Percentiles rank a stretch among this genome's conserved stretches.
Conservation (phyloP, 2,329 filamentous ascomycete species). For the Daldinia sp. region DNA sequence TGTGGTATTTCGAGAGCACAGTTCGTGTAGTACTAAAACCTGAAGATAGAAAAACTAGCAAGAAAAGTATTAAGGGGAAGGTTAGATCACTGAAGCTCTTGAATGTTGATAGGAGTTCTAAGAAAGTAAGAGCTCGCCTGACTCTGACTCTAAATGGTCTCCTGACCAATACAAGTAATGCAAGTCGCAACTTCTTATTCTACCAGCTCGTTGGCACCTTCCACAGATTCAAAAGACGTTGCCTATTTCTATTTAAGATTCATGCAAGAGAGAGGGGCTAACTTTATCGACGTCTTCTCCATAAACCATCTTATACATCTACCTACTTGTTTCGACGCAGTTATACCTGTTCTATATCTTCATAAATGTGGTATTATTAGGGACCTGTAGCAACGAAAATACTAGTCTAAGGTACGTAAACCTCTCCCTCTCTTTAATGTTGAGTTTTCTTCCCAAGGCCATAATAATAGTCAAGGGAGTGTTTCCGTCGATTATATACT, state of each 20-base stretch:
- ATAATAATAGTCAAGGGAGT: too few species aligned
- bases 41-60: not conserved
- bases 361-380: too few species aligned
- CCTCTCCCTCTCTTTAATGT: too few species aligned
- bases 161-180: not conserved
- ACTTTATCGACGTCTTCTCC: not conserved
- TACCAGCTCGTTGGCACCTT: not conserved
- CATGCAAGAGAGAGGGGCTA: not conserved
- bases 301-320: not conserved
- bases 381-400: too few species aligned
- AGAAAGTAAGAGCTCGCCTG: not conserved
- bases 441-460: too few species aligned
- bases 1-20: constrained; percentile 16
- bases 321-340: not conserved
- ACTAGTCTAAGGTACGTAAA: too few species aligned
- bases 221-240: not conserved
- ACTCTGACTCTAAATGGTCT: not conserved
- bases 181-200: not conserved
- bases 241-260: not conserved
- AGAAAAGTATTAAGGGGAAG: not conserved
- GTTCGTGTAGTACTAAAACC: not conserved
- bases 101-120: not conserved
- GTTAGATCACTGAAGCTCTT: not conserved
- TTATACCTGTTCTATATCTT: too few species aligned
- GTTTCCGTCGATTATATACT: too few species aligned